Conservation (phyloP, 495 filamentous ascomycete species). For the Apiosordaria backusii region DNA sequence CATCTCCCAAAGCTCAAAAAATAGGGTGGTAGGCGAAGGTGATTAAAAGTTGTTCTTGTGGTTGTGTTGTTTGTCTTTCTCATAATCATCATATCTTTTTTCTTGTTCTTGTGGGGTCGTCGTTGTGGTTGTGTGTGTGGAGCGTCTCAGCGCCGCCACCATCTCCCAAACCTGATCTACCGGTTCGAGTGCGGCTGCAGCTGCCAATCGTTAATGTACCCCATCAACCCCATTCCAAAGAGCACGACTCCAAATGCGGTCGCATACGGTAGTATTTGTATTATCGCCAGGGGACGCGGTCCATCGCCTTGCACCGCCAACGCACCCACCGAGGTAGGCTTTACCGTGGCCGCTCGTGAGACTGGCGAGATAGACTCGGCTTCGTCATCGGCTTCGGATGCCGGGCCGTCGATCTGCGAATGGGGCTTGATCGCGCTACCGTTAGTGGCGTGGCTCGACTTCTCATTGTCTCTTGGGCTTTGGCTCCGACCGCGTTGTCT, state of each 20-base stretch:
- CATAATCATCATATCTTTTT: background rate
- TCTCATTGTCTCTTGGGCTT: conserved; percentile 10
- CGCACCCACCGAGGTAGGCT: conserved; percentile 27
- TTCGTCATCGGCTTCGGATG: conserved; percentile 16
- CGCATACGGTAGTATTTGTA: conserved; percentile 72
- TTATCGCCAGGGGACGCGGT: conserved; percentile 8
- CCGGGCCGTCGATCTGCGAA: conserved; percentile 14
- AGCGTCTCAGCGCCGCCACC: background rate
- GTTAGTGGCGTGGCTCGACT: conserved; percentile 10
- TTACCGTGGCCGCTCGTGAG: conserved; percentile 27
- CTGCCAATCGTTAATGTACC: conserved; percentile 87
- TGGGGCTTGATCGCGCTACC: conserved; percentile 15
- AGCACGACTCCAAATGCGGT: conserved; percentile 87
- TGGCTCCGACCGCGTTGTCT: conserved; percentile 13
- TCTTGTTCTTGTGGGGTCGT: background rate
- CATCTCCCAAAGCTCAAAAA: background rate
- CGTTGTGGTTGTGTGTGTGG: background rate
- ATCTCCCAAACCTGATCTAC: conserved; percentile 18
- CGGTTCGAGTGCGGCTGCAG: conserved; percentile 25
- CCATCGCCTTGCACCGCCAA: conserved; percentile 19
- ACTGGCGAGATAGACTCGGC: conserved; percentile 12
- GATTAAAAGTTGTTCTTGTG: background rate
- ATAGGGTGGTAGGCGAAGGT: background rate
- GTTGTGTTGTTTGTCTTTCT: background rate
- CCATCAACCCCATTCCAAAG: conserved; percentile 88